Conservation (phyloP, 2,329 filamentous ascomycete genomes). For the Fusarium tricinctum region DNA sequence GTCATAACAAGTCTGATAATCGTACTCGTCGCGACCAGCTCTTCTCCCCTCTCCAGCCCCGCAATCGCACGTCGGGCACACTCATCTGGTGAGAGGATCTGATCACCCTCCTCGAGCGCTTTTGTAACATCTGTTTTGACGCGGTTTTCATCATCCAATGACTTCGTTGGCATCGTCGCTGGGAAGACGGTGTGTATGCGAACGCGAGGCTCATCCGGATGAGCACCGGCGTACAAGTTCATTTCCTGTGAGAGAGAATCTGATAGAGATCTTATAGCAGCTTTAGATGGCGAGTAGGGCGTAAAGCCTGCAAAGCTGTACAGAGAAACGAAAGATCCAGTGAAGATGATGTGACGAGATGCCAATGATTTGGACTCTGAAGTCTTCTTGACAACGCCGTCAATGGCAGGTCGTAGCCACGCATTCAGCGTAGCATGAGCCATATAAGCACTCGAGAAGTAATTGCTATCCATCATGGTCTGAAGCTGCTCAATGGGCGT, state of each 20-base stretch:
- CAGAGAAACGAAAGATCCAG: constrained; percentile 35
- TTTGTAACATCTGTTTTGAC: constrained; percentile 40
- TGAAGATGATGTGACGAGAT: constrained; percentile 35
- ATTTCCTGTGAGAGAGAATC: constrained; percentile 40
- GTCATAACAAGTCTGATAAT: constrained; percentile 40
- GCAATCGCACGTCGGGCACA: constrained; percentile 32
- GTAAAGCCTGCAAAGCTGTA: constrained; percentile 39
- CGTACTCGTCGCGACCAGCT: constrained; percentile 36
- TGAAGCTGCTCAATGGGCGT: constrained; percentile 36
- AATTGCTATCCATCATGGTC: constrained; percentile 43
- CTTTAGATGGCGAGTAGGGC: constrained; percentile 32
- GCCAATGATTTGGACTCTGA: not conserved
- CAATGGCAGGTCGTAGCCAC: constrained; percentile 23
- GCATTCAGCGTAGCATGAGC: constrained; percentile 35
- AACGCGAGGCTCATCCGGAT: constrained; percentile 16
- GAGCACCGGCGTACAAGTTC: constrained; percentile 35
- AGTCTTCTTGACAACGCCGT: not conserved
- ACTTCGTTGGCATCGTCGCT: constrained; percentile 38
- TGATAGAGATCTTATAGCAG: constrained; percentile 32
- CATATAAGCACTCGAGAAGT: constrained; percentile 41
- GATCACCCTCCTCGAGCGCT: constrained; percentile 35
- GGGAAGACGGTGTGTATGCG: constrained; percentile 38
- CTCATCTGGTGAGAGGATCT: constrained; percentile 27
- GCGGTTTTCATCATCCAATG: constrained; percentile 28
- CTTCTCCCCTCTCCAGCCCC: constrained; percentile 25